Evolutionary conservation across 352 stramenopile species (phyloP).

Genomic region (Globisporangium cylindrosporum): DNA sequence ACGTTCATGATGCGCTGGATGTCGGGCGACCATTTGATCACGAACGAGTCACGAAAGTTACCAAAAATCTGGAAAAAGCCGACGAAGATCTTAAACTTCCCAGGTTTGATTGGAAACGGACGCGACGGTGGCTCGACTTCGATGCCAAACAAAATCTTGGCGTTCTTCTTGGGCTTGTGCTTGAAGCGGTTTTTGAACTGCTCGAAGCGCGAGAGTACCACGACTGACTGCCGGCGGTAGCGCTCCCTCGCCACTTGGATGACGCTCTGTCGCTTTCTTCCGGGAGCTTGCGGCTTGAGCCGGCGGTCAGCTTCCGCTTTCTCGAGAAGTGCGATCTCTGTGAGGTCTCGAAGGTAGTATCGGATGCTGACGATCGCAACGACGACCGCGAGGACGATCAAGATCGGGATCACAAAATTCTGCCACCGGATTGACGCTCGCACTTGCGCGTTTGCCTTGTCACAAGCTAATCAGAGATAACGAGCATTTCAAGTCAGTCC

Average conservation of each 20-base stretch:
- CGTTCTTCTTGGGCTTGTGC: constrained; percentile 21
- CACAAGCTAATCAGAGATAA: constrained; percentile 30
- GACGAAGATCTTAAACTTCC: constrained; percentile 81
- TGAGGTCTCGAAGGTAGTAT: constrained; percentile 55
- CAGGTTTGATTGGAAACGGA: constrained; percentile 53
- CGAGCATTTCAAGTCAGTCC: background rate
- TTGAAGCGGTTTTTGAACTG: constrained; percentile 30
- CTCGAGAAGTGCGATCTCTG: constrained; percentile 53
- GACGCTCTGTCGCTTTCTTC: constrained; percentile 19
- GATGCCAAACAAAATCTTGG: constrained; percentile 54
- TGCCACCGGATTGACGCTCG: constrained; percentile 57
- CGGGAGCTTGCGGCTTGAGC: constrained; percentile 26
- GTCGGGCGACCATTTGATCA: constrained; percentile 57
- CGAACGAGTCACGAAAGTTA: constrained; percentile 66
- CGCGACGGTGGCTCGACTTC: constrained; percentile 39
- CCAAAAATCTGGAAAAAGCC: constrained; percentile 84
- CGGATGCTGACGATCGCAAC: constrained; percentile 35
- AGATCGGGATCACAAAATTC: constrained; percentile 68
- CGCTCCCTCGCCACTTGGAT: constrained; percentile 21
- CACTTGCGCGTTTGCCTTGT: constrained; percentile 46
- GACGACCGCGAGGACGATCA: constrained; percentile 36
- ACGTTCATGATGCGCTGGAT: constrained; percentile 62
- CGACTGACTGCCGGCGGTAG: constrained; percentile 24
- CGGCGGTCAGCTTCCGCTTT: constrained; percentile 63
- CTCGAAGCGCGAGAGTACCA: constrained; percentile 25